These are phyloP conservation scores for Aphanomyces invadans DNA, from an alignment of 352 stramenopile species.

Conservation along the genomic window DNA sequence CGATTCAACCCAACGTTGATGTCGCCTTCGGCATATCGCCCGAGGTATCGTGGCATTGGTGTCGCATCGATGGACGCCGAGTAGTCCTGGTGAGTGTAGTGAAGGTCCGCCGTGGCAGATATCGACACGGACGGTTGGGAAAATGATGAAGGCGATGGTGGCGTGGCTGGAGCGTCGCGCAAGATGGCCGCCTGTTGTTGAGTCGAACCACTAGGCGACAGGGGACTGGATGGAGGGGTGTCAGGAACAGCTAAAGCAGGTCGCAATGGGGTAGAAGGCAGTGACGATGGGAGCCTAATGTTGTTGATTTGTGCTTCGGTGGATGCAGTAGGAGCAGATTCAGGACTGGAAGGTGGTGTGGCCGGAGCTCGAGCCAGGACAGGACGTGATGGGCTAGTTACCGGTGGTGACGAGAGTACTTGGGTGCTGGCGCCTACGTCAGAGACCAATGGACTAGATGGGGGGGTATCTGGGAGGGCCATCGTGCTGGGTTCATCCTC, in stretches of 20 bases:
- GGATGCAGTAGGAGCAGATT: too few species aligned
- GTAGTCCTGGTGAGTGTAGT: conserved; percentile 68
- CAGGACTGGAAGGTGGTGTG: conserved; percentile 24
- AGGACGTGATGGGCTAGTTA: conserved; percentile 4
- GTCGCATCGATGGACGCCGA: conserved; percentile 75
- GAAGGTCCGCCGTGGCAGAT: conserved; percentile 65
- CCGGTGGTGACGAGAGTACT: background rate
- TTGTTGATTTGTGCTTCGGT: too few species aligned
- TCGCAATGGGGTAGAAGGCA: too few species aligned
- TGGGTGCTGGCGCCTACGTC: background rate
- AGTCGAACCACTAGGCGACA: background rate
- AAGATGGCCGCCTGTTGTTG: background rate
- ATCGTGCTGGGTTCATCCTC: background rate
- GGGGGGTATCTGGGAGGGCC: conserved; percentile 29
- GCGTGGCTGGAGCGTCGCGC: conserved; percentile 14
- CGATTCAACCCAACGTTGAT: conserved; percentile 50
- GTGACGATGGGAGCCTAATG: too few species aligned
- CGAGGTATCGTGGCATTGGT: conserved; percentile 66
- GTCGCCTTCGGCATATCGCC: conserved; percentile 28
- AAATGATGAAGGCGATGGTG: conserved; percentile 47
- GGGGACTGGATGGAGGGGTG: conserved; percentile 14
- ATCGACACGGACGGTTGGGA: conserved; percentile 71
- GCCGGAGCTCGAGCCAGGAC: background rate
- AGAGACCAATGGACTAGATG: conserved; percentile 16
- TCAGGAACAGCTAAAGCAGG: background rate